Conservation (phyloP, 331 rosid genomes). For the Cydonia oblonga region DNA sequence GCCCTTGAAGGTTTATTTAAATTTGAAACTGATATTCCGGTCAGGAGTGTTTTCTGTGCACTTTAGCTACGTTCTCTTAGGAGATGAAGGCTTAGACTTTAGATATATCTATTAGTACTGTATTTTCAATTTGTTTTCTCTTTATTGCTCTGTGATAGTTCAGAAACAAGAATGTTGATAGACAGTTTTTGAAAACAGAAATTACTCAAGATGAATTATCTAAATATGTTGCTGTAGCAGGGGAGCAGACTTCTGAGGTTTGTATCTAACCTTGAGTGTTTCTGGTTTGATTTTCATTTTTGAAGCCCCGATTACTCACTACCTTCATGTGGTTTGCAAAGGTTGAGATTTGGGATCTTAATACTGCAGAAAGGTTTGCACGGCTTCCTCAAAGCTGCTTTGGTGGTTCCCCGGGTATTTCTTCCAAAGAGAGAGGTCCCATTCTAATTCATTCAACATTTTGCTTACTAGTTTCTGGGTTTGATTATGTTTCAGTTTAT, state of each 20-base stretch:
- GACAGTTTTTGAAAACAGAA: constrained; percentile 24
- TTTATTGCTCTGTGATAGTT: neutral
- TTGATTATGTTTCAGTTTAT: neutral
- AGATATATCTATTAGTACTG: neutral
- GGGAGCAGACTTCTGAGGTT: constrained; percentile 77
- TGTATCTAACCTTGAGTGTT: constrained; percentile 9
- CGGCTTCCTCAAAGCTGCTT: constrained; percentile 37
- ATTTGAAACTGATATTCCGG: neutral
- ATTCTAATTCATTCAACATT: constrained; percentile 1
- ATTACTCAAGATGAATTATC: constrained; percentile 31
- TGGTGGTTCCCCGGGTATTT: constrained; percentile 23
- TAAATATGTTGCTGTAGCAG: constrained; percentile 60
- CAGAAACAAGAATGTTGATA: neutral
- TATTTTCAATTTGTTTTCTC: neutral
- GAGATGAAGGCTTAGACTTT: neutral
- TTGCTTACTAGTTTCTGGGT: neutral
- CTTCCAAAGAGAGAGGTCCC: constrained; percentile 48
- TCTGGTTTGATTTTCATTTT: neutral
- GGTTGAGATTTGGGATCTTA: constrained; percentile 97
- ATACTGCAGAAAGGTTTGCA: constrained; percentile 47
- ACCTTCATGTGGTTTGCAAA: constrained; percentile 21
- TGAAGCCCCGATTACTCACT: constrained; percentile 2
- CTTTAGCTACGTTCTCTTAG: neutral
- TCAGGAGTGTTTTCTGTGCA: neutral
- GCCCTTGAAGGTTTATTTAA: constrained; percentile 40